phyloP scores from a whole-genome alignment of 2,329 filamentous ascomycete genomes.

The Periconia sp. region DNA sequence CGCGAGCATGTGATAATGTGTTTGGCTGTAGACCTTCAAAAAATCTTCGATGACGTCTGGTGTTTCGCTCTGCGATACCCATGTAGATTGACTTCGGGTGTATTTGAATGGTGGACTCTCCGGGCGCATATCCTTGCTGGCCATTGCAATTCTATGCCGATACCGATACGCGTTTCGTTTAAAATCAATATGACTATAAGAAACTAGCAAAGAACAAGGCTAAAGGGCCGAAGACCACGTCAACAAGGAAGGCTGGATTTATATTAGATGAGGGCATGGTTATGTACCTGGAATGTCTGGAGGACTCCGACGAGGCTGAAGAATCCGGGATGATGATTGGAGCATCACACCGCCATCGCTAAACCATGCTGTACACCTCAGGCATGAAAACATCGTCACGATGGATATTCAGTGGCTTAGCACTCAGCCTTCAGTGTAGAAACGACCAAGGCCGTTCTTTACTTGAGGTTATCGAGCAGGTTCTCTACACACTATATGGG shows the following conservation, averaged over 20 bases:
- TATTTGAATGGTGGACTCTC: neutral
- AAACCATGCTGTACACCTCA: slow-evolving; percentile 1
- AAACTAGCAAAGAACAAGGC: too few species aligned
- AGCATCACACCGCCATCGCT: neutral
- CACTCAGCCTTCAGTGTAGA: neutral
- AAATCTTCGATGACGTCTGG: neutral
- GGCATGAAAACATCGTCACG: neutral
- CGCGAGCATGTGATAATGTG: slow-evolving; percentile 2
- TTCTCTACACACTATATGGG: neutral
- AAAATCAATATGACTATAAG: too few species aligned
- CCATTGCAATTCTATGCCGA: too few species aligned
- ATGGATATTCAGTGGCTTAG: neutral
- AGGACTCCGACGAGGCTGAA: slow-evolving; percentile 2
- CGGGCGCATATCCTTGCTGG: neutral
- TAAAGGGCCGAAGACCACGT: neutral
- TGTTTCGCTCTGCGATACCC: neutral
- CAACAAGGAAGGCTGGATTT: neutral
- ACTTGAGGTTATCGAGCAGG: neutral
- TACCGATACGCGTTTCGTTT: too few species aligned
- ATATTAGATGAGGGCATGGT: neutral
- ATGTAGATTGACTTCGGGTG: neutral
- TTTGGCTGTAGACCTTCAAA: neutral
- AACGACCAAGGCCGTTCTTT: neutral
- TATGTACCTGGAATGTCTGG: neutral
- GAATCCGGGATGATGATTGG: neutral